Conservation (phyloP, 1,284 basidiomycete genomes). For the Rhodotorula sp. region DNA sequence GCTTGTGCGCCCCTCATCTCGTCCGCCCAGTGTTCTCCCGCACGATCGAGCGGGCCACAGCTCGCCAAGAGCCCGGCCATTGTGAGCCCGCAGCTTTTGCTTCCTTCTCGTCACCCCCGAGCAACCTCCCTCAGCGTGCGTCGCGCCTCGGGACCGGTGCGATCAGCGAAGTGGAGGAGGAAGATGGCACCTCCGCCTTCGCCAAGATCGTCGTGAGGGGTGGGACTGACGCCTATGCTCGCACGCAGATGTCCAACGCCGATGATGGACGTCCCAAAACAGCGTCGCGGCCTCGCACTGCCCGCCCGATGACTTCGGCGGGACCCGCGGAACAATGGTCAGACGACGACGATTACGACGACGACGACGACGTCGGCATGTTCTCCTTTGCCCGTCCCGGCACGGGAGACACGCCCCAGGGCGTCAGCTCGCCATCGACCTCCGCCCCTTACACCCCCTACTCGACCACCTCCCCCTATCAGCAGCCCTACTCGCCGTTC, state of each 20-base stretch:
- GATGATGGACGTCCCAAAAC: conserved; percentile 1
- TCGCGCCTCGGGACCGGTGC: too few species aligned
- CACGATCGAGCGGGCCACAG: too few species aligned
- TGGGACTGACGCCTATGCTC: not conserved
- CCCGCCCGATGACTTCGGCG: not conserved
- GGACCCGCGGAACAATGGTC: not conserved
- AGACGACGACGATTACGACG: conserved; percentile 22
- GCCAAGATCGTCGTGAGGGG: not conserved
- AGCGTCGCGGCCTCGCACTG: conserved; percentile 1
- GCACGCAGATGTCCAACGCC: not conserved
- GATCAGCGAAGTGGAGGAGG: too few species aligned
- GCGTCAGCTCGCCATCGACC: not conserved
- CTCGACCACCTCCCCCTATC: not conserved
- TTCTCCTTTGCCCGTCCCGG: conserved; percentile 43
- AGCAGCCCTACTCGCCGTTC: conserved; percentile 9
- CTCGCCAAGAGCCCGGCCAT: too few species aligned
- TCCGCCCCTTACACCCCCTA: conserved; percentile 3
- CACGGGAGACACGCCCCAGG: conserved; percentile 3
- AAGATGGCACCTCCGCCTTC: not conserved
- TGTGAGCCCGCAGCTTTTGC: too few species aligned
- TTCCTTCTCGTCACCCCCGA: too few species aligned
- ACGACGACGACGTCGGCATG: conserved; percentile 47
- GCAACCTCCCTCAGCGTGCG: too few species aligned
- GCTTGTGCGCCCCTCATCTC: too few species aligned
- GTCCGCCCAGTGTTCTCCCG: too few species aligned